A percentile compares a stretch with the other conserved stretches of the same genome.
These are phyloP conservation scores for Pseudogymnoascus verrucosus DNA, from an alignment of 2,329 filamentous ascomycete genomes.

Conservation along the genomic window DNA sequence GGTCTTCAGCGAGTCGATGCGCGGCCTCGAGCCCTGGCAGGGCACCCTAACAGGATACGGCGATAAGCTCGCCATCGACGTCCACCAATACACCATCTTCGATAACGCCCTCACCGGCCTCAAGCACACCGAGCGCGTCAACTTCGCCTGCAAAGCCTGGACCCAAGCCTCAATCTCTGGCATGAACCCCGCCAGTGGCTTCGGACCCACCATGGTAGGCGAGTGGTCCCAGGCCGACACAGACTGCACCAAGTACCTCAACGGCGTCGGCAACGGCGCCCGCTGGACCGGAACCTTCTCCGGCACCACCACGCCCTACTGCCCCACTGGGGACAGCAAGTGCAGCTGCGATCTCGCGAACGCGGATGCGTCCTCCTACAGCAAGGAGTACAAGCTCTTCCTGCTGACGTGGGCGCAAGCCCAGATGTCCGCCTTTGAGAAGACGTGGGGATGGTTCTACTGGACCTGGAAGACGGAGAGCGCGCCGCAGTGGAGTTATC, in stretches of 20 bases:
- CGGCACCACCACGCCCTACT: constrained; percentile 64
- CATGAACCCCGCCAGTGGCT: constrained; percentile 68
- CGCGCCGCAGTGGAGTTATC: constrained; percentile 86
- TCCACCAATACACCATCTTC: constrained; percentile 98
- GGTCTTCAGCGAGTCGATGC: constrained; percentile 91
- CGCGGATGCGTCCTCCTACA: constrained; percentile 62
- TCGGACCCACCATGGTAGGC: constrained; percentile 87
- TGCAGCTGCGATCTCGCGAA: constrained; percentile 76
- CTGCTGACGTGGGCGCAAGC: constrained; percentile 86
- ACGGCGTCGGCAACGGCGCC: constrained; percentile 80
- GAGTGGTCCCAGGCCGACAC: constrained; percentile 98
- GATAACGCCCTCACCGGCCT: constrained; percentile 78
- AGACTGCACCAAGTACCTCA: constrained; percentile 80
- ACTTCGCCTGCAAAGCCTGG: constrained; percentile 85
- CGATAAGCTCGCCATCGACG: constrained; percentile 76
- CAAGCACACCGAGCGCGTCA: constrained; percentile 74
- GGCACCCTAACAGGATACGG: constrained; percentile 61
- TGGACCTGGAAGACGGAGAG: constrained; percentile 96
- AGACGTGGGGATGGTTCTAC: constrained; percentile 96
- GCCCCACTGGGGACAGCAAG: constrained; percentile 55
- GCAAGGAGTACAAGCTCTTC: constrained; percentile 71
- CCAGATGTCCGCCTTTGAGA: constrained; percentile 91
- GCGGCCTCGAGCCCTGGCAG: constrained; percentile 87
- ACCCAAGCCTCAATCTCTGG: constrained; percentile 63
- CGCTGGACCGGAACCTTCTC: constrained; percentile 87